Conservation (phyloP, 2,329 filamentous ascomycete species). For the Neophaeococcomyces mojaviensis region DNA sequence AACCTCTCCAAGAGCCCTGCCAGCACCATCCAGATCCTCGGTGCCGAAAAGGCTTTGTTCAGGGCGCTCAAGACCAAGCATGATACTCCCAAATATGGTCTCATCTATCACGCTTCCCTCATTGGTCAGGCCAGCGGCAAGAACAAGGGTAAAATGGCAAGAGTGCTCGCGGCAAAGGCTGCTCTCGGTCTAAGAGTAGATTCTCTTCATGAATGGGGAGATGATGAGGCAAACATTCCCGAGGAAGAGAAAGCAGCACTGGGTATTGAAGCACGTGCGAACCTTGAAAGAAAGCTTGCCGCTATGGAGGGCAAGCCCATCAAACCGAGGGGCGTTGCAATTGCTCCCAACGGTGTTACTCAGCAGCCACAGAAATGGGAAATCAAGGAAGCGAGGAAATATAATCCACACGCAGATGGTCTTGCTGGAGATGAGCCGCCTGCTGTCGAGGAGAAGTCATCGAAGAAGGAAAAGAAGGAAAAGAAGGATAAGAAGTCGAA, state of each 20-base stretch:
- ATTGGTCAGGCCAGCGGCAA: slow-evolving; percentile 95
- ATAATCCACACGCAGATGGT: slow-evolving; percentile 90
- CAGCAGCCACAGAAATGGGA: slow-evolving; percentile 68
- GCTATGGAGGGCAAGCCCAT: slow-evolving; percentile 82
- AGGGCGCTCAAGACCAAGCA: slow-evolving; percentile 98
- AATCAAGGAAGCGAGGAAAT: slow-evolving; percentile 85
- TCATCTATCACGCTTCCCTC: slow-evolving; percentile 85
- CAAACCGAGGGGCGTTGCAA: slow-evolving; percentile 64
- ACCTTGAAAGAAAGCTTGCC: slow-evolving; percentile 43
- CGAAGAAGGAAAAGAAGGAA: slow-evolving; percentile 32
- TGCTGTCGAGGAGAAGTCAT: slow-evolving; percentile 39
- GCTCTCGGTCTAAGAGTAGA: slow-evolving; percentile 90
- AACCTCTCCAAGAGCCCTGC: slow-evolving; percentile 91
- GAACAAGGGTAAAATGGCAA: slow-evolving; percentile 99
- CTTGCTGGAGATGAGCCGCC: slow-evolving; percentile 61
- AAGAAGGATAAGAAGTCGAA: slow-evolving; percentile 33
- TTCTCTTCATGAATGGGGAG: slow-evolving; percentile 70
- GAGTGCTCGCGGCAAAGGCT: slow-evolving; percentile 89
- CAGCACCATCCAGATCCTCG: slow-evolving; percentile 94
- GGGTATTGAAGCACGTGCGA: slow-evolving; percentile 53
- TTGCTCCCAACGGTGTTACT: slow-evolving; percentile 64
- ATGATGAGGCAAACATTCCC: slow-evolving; percentile 54
- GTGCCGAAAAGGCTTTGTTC: slow-evolving; percentile 98
- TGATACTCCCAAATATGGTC: slow-evolving; percentile 95
- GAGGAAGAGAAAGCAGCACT: slow-evolving; percentile 84